Percentiles rank a stretch among this genome's conserved stretches.
phyloP scores from a whole-genome alignment of 1,139 yeast species.

The Candida sp. region DNA sequence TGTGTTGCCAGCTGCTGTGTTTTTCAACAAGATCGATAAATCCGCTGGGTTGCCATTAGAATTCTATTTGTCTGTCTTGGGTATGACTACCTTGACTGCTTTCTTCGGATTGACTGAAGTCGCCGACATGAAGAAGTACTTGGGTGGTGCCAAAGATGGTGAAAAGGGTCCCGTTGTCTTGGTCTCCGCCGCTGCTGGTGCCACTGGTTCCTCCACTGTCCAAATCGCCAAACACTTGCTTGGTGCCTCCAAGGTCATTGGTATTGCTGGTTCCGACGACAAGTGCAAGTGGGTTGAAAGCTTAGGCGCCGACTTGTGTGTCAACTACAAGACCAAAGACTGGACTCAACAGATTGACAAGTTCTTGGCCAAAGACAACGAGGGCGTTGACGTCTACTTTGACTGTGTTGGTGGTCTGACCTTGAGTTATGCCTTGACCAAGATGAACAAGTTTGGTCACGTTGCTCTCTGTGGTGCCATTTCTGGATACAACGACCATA shows the following conservation, averaged over 20 bases:
- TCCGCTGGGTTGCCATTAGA: constrained; percentile 26
- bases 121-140: constrained; percentile 33
- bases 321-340: constrained; percentile 56
- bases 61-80: constrained; percentile 35
- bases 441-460: constrained; percentile 44
- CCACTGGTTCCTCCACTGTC: constrained; percentile 66
- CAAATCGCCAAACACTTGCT: constrained; percentile 60
- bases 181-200: constrained; percentile 73
- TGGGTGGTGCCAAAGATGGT: constrained; percentile 15
- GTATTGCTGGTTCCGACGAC: constrained; percentile 64
- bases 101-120: constrained; percentile 56
- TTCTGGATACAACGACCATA: constrained; percentile 55
- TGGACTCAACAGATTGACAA: constrained; percentile 45
- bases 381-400: constrained; percentile 48
- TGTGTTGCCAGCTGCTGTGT: constrained; percentile 20
- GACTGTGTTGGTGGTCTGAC: constrained; percentile 72
- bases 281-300: constrained; percentile 60
- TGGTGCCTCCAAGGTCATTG: constrained; percentile 62
- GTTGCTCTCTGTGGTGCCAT: constrained; percentile 68
- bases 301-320: constrained; percentile 56
- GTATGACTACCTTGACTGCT: constrained; percentile 67
- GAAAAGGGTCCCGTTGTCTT: constrained; percentile 44
- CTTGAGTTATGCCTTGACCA: constrained; percentile 48
- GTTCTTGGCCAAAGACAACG: constrained; percentile 49
- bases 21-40: constrained; percentile 29